Conservation (phyloP, 225 moss, liverwort and hornwort species). For the Bryoerythrophyllum caledonicum region DNA sequence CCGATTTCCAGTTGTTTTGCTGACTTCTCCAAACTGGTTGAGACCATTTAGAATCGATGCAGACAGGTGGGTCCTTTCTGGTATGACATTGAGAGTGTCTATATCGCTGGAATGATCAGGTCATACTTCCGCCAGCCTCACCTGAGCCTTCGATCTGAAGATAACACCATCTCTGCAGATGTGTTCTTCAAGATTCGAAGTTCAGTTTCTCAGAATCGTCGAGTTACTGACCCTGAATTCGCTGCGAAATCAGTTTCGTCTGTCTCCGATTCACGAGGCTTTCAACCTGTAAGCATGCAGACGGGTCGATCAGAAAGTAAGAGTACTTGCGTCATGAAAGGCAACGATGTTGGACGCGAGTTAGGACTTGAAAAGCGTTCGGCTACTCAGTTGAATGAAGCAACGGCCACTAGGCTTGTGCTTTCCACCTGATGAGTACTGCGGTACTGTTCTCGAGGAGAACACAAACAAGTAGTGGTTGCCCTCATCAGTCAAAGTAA, state of each 20-base stretch:
- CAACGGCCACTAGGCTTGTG: neutral
- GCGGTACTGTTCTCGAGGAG: neutral
- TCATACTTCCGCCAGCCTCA: neutral
- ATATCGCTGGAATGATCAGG: neutral
- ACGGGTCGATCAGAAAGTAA: neutral
- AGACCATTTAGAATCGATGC: neutral
- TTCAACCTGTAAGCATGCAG: neutral
- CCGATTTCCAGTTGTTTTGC: slow-evolving; percentile 5
- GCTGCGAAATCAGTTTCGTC: neutral
- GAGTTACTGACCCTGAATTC: neutral
- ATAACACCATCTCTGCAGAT: neutral
- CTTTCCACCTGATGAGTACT: neutral
- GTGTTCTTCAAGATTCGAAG: neutral
- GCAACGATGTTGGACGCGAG: neutral
- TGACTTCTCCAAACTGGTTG: slow-evolving; percentile 18
- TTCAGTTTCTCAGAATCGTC: neutral
- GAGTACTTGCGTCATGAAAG: neutral
- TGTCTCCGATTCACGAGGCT: neutral
- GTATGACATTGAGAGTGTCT: neutral
- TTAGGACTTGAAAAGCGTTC: neutral
- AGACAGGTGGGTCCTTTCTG: slow-evolving; percentile 1
- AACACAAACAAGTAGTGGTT: neutral
- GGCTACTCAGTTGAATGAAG: slow-evolving; percentile 3
- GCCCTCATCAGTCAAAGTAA: slow-evolving; percentile 9
- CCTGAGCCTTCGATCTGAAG: neutral